A percentile compares a stretch with the other conserved stretches of the same genome.
Conservation (phyloP, 2,329 filamentous ascomycete genomes). For the Microsporum ferrugineum region DNA sequence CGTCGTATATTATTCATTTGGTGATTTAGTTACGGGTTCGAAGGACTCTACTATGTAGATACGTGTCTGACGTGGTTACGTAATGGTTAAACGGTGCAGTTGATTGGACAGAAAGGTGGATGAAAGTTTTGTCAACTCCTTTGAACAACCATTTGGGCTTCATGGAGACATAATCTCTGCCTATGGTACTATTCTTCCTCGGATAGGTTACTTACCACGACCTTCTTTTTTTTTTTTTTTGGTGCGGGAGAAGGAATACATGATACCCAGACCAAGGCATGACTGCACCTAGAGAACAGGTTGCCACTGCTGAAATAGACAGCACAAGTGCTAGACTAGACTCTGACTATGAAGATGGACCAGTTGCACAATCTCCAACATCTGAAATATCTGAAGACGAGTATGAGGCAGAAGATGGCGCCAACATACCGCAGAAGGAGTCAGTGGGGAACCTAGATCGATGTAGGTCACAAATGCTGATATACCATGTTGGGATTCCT, state of each 20-base stretch:
- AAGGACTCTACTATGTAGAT: too few species aligned
- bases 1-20: not conserved
- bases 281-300: not conserved
- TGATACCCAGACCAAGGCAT: not conserved
- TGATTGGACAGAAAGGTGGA: too few species aligned
- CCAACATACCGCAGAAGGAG: not conserved
- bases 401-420: constrained; percentile 14
- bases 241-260: not conserved
- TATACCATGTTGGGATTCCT: too few species aligned
- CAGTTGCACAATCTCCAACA: not conserved
- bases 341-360: not conserved
- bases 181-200: not conserved
- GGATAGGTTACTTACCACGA: not conserved
- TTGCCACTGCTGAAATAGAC: not conserved
- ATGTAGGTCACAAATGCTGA: not conserved
- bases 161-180: too few species aligned
- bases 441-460: too few species aligned
- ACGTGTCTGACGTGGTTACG: too few species aligned
- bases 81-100: too few species aligned
- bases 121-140: too few species aligned
- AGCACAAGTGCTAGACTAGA: not conserved
- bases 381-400: constrained; percentile 17
- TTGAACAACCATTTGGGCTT: too few species aligned
- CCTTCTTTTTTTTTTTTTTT: not conserved
- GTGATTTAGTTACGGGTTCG: not conserved